Percentiles rank a stretch among this genome's conserved stretches.
Conservation (phyloP, 2,329 filamentous ascomycete species). For the Ophiocordyceps unilateralis region DNA sequence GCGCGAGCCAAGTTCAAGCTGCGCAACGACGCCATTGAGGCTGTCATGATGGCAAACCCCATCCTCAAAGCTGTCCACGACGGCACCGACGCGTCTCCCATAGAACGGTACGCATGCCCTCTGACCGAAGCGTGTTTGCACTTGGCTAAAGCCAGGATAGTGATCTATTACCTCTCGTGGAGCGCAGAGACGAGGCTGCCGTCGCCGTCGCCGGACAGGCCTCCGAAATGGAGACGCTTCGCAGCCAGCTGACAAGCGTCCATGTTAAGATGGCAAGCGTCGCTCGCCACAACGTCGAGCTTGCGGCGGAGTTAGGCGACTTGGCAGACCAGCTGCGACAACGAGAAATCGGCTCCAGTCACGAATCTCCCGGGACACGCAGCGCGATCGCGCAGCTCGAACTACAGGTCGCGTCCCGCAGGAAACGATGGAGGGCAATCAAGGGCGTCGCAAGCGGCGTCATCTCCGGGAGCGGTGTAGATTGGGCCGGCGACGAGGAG, state of each 20-base stretch:
- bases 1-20: slow-evolving; percentile 54
- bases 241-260: slow-evolving; percentile 34
- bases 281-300: slow-evolving; percentile 41
- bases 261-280: slow-evolving; percentile 41
- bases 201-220: slow-evolving; percentile 44
- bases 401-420: slow-evolving; percentile 40
- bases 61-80: slow-evolving; percentile 62
- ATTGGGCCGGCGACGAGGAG: slow-evolving; percentile 57
- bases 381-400: slow-evolving; percentile 42
- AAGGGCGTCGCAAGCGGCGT: slow-evolving; percentile 66
- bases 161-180: slow-evolving; percentile 48
- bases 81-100: slow-evolving; percentile 41
- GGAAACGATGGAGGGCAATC: slow-evolving; percentile 53
- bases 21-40: slow-evolving; percentile 50
- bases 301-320: slow-evolving; percentile 44
- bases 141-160: slow-evolving; percentile 19
- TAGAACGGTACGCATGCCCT: slow-evolving; percentile 43
- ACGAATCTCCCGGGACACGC: slow-evolving; percentile 32
- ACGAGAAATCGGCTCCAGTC: slow-evolving; percentile 31
- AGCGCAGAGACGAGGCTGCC: slow-evolving; percentile 50
- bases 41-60: slow-evolving; percentile 55
- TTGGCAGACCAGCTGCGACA: slow-evolving; percentile 39
- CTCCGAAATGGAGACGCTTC: slow-evolving; percentile 29
- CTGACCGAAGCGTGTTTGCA: background rate
- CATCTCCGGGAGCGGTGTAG: slow-evolving; percentile 64